phyloP scores from a whole-genome alignment of 2,329 filamentous ascomycete genomes.

The Stemphylium lycopersici region DNA sequence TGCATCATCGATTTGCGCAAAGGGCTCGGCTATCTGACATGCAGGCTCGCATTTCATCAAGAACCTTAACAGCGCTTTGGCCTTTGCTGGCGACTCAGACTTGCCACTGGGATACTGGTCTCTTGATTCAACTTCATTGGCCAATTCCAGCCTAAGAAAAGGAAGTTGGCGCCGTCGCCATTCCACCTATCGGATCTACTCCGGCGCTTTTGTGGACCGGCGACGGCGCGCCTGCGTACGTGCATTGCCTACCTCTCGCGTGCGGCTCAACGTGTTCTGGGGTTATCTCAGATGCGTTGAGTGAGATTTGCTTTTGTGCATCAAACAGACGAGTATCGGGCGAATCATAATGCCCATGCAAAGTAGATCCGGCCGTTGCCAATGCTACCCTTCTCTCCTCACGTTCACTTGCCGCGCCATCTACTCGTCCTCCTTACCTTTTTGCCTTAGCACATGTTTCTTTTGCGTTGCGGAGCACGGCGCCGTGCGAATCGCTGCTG shows the following conservation, averaged over 20 bases:
- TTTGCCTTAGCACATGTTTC: not conserved
- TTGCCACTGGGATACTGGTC: too few species aligned
- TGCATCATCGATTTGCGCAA: constrained; percentile 3
- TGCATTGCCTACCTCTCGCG: not conserved
- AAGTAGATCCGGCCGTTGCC: not conserved
- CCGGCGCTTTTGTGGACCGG: not conserved
- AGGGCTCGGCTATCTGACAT: not conserved
- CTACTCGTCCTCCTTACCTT: not conserved
- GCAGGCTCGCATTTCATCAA: not conserved
- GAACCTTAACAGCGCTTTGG: not conserved
- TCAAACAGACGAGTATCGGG: not conserved
- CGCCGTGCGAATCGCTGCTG: not conserved
- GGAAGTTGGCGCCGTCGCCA: too few species aligned
- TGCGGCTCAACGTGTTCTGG: constrained; percentile 9
- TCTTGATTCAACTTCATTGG: too few species aligned
- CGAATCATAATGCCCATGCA: not conserved
- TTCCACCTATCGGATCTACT: constrained; percentile 9
- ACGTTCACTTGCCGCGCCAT: not conserved
- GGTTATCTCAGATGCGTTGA: not conserved
- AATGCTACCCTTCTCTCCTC: not conserved
- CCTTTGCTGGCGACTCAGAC: not conserved
- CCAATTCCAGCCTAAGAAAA: too few species aligned
- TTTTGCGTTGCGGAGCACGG: not conserved
- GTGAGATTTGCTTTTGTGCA: not conserved
- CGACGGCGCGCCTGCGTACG: not conserved